Evolutionary conservation across 768 basidiomycete species (phyloP).

Genomic region (Lentinula boryana): DNA sequence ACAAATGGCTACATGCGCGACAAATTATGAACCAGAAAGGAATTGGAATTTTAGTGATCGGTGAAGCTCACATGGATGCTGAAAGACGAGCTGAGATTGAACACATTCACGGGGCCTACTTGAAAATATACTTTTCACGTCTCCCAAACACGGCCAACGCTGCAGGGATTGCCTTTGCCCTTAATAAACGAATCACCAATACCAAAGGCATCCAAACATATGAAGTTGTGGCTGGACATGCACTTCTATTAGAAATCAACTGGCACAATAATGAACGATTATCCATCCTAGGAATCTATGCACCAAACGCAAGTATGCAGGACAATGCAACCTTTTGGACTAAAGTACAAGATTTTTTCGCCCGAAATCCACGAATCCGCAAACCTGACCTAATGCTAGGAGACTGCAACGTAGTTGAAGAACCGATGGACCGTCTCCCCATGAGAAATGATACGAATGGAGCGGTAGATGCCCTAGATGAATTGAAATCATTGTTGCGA

Average conservation of each 20-base stretch:
- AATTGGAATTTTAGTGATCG: conserved; percentile 21
- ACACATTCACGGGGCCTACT: neutral
- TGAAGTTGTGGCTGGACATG: conserved; percentile 22
- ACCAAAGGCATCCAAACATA: conserved; percentile 6
- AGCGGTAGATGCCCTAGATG: neutral
- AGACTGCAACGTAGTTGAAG: conserved; percentile 38
- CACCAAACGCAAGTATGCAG: conserved; percentile 21
- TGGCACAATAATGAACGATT: conserved; percentile 17
- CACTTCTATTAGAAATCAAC: conserved; percentile 10
- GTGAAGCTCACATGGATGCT: conserved; percentile 25
- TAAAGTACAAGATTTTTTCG: conserved; percentile 9
- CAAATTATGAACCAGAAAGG: conserved; percentile 16
- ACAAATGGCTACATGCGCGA: conserved; percentile 11
- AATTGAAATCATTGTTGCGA: conserved; percentile 14
- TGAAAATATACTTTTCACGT: conserved; percentile 15
- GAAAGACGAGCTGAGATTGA: neutral
- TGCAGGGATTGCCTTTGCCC: conserved; percentile 16
- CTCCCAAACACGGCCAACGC: neutral
- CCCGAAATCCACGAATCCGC: conserved; percentile 3
- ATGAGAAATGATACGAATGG: neutral
- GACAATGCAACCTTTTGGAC: conserved; percentile 27
- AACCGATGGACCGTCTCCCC: conserved; percentile 30
- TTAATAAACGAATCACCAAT: conserved; percentile 23
- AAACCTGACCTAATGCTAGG: conserved; percentile 29
- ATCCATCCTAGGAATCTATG: conserved; percentile 25